phyloP scores from a whole-genome alignment of 768 basidiomycete genomes.

The Phaeotremella skinneri region DNA sequence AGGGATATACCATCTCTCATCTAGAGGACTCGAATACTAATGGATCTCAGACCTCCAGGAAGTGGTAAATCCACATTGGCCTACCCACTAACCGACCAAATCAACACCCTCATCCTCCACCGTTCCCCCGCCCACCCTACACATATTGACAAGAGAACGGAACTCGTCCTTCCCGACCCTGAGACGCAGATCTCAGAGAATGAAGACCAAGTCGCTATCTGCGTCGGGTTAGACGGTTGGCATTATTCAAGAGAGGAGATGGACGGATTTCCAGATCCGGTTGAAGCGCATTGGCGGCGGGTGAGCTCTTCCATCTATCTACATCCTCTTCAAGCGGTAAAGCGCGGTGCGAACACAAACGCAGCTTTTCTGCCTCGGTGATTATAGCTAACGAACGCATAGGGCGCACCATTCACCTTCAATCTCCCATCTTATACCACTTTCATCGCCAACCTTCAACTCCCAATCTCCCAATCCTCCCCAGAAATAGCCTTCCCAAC shows the following conservation, averaged over 20 bases:
- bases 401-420: conserved; percentile 87
- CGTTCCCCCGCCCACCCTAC: conserved; percentile 12
- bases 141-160: conserved; percentile 13
- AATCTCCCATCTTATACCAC: conserved; percentile 68
- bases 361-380: background rate
- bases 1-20: background rate
- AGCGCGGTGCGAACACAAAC: background rate
- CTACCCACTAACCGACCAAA: conserved; percentile 57
- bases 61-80: conserved; percentile 83
- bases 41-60: conserved; percentile 58
- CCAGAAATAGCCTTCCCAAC: conserved; percentile 65
- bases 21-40: background rate
- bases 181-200: background rate
- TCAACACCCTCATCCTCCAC: conserved; percentile 57
- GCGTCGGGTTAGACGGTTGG: conserved; percentile 88
- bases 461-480: conserved; percentile 43
- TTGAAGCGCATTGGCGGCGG: conserved; percentile 71
- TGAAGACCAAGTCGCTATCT: conserved; percentile 56
- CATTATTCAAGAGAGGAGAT: conserved; percentile 78
- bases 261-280: conserved; percentile 63
- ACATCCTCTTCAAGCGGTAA: background rate
- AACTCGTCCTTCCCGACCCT: conserved; percentile 6
- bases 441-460: conserved; percentile 64
- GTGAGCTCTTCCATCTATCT: conserved; percentile 25
- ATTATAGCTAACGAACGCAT: background rate